Evolutionary conservation across 139 green algal species (phyloP), one percentile per base, ranked within the genome.

Genomic region (Diplosphaera chodatii): DNA sequence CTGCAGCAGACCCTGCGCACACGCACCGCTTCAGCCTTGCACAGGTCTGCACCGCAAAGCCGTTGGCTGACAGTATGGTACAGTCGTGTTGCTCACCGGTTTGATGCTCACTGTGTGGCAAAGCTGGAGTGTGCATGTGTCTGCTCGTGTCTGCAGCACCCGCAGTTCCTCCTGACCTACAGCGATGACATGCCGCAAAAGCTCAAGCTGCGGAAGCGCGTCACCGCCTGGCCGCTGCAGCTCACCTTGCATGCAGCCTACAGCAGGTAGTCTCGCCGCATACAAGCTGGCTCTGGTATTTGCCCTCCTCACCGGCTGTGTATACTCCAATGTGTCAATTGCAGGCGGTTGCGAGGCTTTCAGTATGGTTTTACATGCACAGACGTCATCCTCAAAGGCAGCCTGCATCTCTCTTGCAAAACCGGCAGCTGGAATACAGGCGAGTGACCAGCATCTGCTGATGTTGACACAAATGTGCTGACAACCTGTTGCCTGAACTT

Each of bases 151-250:
- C 48, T 59, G 48, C 48, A 74, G 67, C 48, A 30, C 22, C 65
- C 74, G n/a, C 64, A 82, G 33, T 68, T 82, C 13, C 40, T 48
- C 10, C 16, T 82, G 22, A 71, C 74, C 0, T 81, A 70, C 40
- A 29, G 30, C 33, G 64, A 56, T 10, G 16, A 28, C 32, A 37
- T 82, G 1, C 55, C 74, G 22, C 73, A 82, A 25, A 63, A 66
- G 29, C 29, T 83, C 13, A 83, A 82, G 69, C 40, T 83, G 34
- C 68, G 78, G 18, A 83, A 82, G 48, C 67, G 63, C 5, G 63
- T 83, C 4, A 37, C 55, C 6, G 62, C 64, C 32, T 82, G 66
- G 62, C 78, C 78, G 18, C 28, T 83, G 29, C 30, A 56, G 15
- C 68, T 83, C 63, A 78, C 64, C 10, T 64, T 83, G 23, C 82